A percentile compares a stretch with the other conserved stretches of the same genome.
Conservation (phyloP, 495 filamentous ascomycete genomes). For the Penicilliopsis zonata region DNA sequence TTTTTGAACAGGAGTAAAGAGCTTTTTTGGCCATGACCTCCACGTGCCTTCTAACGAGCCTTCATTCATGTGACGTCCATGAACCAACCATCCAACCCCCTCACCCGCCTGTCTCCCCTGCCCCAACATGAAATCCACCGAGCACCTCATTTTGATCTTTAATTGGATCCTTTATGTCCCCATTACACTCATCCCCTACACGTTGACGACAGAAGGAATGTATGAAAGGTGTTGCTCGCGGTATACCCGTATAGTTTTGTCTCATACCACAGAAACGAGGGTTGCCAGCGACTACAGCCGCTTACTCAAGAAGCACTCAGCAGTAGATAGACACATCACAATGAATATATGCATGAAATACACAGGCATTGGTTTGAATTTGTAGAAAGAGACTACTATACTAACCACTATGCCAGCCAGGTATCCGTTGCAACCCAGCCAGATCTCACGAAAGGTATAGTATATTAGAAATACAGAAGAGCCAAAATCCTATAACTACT, state of each 20-base stretch:
- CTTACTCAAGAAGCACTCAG: conserved; percentile 12
- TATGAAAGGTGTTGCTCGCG: conserved; percentile 20
- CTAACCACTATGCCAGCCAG: no score
- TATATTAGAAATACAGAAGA: no score
- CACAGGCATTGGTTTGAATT: no score
- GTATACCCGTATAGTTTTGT: conserved; percentile 14
- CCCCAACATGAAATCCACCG: not conserved
- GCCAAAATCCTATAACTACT: no score
- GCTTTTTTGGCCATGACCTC: not conserved
- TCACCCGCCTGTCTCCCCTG: no score
- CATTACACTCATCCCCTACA: conserved; percentile 7
- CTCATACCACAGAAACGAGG: conserved; percentile 10
- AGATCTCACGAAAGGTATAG: no score
- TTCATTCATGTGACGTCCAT: conserved; percentile 3
- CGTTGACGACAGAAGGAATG: conserved; percentile 17
- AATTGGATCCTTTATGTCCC: conserved; percentile 4
- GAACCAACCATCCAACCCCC: conserved; percentile 1
- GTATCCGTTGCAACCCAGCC: no score
- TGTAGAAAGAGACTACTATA: no score
- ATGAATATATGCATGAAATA: conserved; percentile 25
- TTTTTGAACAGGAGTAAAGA: conserved; percentile 49
- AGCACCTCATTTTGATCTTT: not conserved
- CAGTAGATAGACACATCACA: conserved; percentile 32
- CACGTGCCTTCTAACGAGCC: conserved; percentile 3
- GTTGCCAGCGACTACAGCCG: conserved; percentile 15